These are phyloP conservation scores for Bipolaris zeicola DNA, from an alignment of 2,329 filamentous ascomycete genomes.

Conservation along the genomic window DNA sequence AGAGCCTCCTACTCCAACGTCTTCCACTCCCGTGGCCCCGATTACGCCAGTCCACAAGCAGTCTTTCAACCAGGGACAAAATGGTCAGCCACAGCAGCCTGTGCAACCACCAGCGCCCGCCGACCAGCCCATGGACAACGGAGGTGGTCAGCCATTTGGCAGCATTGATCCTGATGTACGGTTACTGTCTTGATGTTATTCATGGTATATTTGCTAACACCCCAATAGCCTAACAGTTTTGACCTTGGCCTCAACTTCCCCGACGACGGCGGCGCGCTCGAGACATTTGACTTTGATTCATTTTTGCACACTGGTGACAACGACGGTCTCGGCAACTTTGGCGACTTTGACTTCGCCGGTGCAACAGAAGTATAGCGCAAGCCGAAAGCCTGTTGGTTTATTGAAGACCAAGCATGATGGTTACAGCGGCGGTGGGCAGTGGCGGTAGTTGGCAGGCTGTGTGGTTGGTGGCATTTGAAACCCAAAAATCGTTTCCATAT, in stretches of 20 bases:
- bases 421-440: neutral
- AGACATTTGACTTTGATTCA: conserved; percentile 71
- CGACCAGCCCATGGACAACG: conserved; percentile 44
- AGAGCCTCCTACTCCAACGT: conserved; percentile 55
- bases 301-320: conserved; percentile 65
- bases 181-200: neutral
- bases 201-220: conserved; percentile 33
- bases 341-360: conserved; percentile 45
- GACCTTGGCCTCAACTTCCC: conserved; percentile 52
- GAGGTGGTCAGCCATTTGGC: conserved; percentile 46
- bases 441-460: neutral
- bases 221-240: conserved; percentile 40
- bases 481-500: conserved; percentile 9
- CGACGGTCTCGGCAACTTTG: conserved; percentile 42
- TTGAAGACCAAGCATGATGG: neutral
- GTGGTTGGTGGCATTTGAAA: conserved; percentile 2
- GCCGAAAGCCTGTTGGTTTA: neutral
- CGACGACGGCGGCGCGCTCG: conserved; percentile 66
- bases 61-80: conserved; percentile 45
- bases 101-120: conserved; percentile 43
- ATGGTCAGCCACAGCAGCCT: conserved; percentile 40
- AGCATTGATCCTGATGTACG: conserved; percentile 47
- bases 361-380: conserved; percentile 32
- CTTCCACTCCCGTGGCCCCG: conserved; percentile 56
- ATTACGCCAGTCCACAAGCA: conserved; percentile 53